Conservation (phyloP, 2,329 filamentous ascomycete species). For the Coniochaeta ligniaria region DNA sequence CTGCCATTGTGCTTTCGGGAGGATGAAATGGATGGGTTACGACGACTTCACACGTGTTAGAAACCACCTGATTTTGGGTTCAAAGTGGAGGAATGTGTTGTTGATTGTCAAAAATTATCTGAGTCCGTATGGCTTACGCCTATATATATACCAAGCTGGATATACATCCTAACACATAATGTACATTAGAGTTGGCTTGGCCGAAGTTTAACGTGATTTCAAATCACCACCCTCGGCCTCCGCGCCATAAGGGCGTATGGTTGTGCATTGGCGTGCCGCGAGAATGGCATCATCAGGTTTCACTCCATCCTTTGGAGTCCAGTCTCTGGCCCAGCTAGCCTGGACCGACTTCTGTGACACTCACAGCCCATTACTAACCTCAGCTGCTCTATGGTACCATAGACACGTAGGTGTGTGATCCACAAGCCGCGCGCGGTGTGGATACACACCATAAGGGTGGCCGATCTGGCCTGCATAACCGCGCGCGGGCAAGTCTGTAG, state of each 20-base stretch:
- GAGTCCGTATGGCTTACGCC: background rate
- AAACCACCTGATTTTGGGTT: background rate
- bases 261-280: background rate
- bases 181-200: background rate
- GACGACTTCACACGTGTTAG: background rate
- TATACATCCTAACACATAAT: background rate
- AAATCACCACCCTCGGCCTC: background rate
- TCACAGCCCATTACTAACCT: background rate
- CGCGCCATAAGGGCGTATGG: background rate
- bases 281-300: background rate
- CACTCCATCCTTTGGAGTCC: background rate
- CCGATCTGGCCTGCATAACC: background rate
- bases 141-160: background rate
- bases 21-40: background rate
- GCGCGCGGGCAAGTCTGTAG: background rate
- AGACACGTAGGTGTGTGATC: too few species aligned
- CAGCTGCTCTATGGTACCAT: background rate
- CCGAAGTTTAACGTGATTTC: background rate
- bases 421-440: background rate
- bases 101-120: background rate
- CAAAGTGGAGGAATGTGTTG: background rate
- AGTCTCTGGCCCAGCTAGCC: background rate
- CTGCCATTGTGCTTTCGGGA: conserved; percentile 10
- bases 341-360: background rate
- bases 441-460: background rate